A percentile compares a stretch with the other conserved stretches of the same genome.
Conservation (phyloP, 352 stramenopile species). For the Phytophthora tentaculata region DNA sequence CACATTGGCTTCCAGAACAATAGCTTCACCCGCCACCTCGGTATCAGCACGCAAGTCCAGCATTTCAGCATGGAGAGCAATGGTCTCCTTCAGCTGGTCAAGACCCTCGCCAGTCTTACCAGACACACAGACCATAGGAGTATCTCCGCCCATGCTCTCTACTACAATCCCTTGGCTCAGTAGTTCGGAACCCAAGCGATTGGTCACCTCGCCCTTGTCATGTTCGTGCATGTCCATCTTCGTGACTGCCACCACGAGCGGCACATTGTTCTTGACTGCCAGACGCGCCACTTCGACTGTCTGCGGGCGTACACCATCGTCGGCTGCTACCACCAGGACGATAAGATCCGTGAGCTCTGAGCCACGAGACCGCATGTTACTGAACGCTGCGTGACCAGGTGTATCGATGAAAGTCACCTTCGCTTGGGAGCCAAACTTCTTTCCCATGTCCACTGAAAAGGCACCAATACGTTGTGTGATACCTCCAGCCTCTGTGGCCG, state of each 20-base stretch:
- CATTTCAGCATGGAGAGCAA: conserved; percentile 96
- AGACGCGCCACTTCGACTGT: conserved; percentile 96
- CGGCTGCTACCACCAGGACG: conserved; percentile 97
- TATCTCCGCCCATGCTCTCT: conserved; percentile 95
- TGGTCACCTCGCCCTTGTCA: conserved; percentile 68
- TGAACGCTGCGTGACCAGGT: conserved; percentile 99
- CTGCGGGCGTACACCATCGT: conserved; percentile 99
- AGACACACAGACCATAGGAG: conserved; percentile 95
- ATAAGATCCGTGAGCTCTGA: conserved; percentile 98
- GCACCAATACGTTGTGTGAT: conserved; percentile 99
- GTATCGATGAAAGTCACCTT: conserved; percentile 99
- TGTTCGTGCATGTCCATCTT: conserved; percentile 95
- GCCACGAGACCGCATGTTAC: conserved; percentile 96
- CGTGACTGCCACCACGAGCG: conserved; percentile 97
- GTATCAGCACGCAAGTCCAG: conserved; percentile 95
- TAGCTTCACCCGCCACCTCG: conserved; percentile 88
- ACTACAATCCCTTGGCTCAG: conserved; percentile 94
- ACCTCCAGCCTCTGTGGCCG: conserved; percentile 95
- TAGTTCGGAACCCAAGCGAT: conserved; percentile 87
- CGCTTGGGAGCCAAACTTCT: conserved; percentile 65
- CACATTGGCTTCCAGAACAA: conserved; percentile 97
- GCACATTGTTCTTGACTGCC: conserved; percentile 94
- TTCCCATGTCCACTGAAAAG: conserved; percentile 96
- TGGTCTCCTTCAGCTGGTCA: conserved; percentile 96
- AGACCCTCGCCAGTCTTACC: conserved; percentile 95